phyloP scores from a whole-genome alignment of 192 early-diverging fungal species.

The Spizellomyces punctatus region DNA sequence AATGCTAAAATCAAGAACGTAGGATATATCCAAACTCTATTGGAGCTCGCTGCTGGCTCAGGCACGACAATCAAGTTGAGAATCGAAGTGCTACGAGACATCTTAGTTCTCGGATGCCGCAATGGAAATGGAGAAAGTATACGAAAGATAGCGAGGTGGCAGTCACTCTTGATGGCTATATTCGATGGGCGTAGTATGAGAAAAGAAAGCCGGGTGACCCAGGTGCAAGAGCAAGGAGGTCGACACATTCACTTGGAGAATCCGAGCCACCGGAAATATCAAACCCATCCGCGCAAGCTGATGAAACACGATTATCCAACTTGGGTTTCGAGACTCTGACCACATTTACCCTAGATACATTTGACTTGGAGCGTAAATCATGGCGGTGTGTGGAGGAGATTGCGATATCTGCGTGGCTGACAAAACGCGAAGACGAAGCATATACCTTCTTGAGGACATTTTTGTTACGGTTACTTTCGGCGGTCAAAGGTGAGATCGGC shows the following conservation, averaged over 20 bases:
- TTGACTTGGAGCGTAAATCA: slow-evolving; percentile 38
- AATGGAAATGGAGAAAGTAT: slow-evolving; percentile 36
- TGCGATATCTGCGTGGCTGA: slow-evolving; percentile 28
- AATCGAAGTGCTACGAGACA: slow-evolving; percentile 23
- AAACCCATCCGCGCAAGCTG: background rate
- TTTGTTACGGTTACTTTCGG: slow-evolving; percentile 23
- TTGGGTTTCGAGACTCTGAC: slow-evolving; percentile 32
- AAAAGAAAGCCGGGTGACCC: background rate
- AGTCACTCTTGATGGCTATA: slow-evolving; percentile 22
- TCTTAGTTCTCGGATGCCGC: slow-evolving; percentile 20
- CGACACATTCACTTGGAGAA: background rate
- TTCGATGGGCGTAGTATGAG: background rate
- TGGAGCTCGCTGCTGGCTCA: slow-evolving; percentile 13
- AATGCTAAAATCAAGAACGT: slow-evolving; percentile 25
- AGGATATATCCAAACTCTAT: slow-evolving; percentile 20
- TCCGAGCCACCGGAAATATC: background rate
- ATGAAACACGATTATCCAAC: slow-evolving; percentile 6
- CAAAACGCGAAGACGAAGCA: slow-evolving; percentile 13
- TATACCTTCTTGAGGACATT: slow-evolving; percentile 21
- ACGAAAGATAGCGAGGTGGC: slow-evolving; percentile 39
- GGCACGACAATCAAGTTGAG: slow-evolving; percentile 3
- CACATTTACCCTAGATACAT: slow-evolving; percentile 37
- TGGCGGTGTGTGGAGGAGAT: slow-evolving; percentile 47
- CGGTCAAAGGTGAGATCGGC: slow-evolving; percentile 29
- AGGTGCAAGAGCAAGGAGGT: background rate